Conservation (phyloP, 345 rosid genomes). For the Ceriops decandra region DNA sequence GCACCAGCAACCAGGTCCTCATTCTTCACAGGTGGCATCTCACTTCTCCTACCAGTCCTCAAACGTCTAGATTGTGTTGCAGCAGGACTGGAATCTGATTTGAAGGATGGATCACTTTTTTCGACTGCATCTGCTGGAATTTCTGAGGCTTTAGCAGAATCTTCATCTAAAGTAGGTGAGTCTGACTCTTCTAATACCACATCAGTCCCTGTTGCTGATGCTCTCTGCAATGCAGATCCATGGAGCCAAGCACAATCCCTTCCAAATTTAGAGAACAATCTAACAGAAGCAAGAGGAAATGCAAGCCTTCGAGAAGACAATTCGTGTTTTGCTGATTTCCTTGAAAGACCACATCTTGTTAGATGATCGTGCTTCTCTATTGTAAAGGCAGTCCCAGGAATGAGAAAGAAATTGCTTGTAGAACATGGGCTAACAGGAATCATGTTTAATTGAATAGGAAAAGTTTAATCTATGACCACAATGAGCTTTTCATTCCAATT, state of each 20-base stretch:
- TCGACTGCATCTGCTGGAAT: conserved; percentile 31
- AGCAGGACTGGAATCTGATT: conserved; percentile 28
- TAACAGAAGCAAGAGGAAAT: conserved; percentile 44
- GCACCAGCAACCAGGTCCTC: conserved; percentile 82
- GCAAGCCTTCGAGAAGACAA: conserved; percentile 33
- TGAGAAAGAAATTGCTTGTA: conserved; percentile 45
- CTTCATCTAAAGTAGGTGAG: conserved; percentile 42
- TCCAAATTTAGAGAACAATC: conserved; percentile 47
- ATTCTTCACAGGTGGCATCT: conserved; percentile 71
- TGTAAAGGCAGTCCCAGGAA: conserved; percentile 51
- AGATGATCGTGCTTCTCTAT: conserved; percentile 37
- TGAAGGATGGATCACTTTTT: conserved; percentile 31
- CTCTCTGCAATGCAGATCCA: conserved; percentile 25
- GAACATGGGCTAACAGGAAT: conserved; percentile 59
- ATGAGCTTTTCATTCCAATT: conserved; percentile 28
- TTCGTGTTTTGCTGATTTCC: conserved; percentile 36
- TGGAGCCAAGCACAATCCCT: conserved; percentile 32
- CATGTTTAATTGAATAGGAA: conserved; percentile 40
- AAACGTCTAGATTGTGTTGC: conserved; percentile 44
- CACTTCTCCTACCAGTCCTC: conserved; percentile 64
- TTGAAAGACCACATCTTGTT: conserved; percentile 44
- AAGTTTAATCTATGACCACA: conserved; percentile 17
- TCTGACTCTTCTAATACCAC: conserved; percentile 64
- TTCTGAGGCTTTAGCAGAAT: conserved; percentile 33
- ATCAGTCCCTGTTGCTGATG: conserved; percentile 57